Base-by-base conservation (phyloP, 2,329 filamentous ascomycete genomes). In the Ramularia endophylla region DNA sequence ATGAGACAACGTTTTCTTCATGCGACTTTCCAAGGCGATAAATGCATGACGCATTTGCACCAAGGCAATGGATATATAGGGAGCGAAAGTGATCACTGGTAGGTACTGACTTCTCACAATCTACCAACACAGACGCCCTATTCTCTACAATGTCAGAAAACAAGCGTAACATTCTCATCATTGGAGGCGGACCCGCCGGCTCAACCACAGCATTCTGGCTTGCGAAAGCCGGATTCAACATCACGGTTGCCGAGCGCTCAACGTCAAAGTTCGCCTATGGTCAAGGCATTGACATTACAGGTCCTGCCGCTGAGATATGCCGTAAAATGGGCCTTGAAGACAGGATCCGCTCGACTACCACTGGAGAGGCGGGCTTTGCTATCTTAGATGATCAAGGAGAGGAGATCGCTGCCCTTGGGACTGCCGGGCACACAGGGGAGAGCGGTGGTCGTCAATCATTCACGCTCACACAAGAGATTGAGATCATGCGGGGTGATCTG, bases 401-500 rank as follows among this genome's bases (percentile, higher is more conserved):
- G n/a, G 36, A 33, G n/a, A 38, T 52, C n/a, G 54, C 47, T 2
- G 32, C 39, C 8, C 22, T 47, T 7, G 40, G 47, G 12, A 19
- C 31, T 2, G 31, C 31, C 8, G 31, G n/a, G 4, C 13, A 18
- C 9, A 34, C 13, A 4, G 31, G 19, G 13, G 31, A 12, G 2
- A 9, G 32, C 2, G 20, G 20, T 8, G 32, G 32, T n/a, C 16
- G 17, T 9, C 16, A 11, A 25, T 25, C 22, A 25, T 25, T 18
- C 31, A 17, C 17, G n/a, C 30, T 54, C 11, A 57, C 54, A 8
- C 44, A 50, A 13, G 54, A 54, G 17, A 49, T 57, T 15, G 55
- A 60, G 42, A 51, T 55, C 28, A 53, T 78, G 66, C 63, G 75
- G 3, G 73, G 72, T 0, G 70, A 76, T 34, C 46, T 79, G 13